Conservation (phyloP, 2,329 filamentous ascomycete genomes). For the Ceratocystis diversiconidia region DNA sequence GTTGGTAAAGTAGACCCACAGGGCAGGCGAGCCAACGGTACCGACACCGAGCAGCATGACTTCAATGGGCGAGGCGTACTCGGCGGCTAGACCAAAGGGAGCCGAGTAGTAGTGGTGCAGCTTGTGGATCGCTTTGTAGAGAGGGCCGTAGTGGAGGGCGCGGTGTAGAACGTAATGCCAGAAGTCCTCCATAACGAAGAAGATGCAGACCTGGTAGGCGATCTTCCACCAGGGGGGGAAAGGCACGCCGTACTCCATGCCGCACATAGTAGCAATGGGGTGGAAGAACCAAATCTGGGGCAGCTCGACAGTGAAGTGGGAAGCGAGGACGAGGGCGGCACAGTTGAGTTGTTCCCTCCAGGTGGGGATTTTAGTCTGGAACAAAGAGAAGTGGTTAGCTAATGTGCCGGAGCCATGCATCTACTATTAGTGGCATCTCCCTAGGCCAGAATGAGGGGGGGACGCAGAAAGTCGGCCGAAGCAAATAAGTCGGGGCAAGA, state of each 20-base stretch:
- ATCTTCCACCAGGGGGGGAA: slow-evolving; percentile 81
- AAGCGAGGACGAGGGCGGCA: slow-evolving; percentile 79
- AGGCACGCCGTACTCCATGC: slow-evolving; percentile 73
- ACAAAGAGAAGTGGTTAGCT: background rate
- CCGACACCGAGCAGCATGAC: slow-evolving; percentile 88
- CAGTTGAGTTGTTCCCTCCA: slow-evolving; percentile 87
- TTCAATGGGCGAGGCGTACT: slow-evolving; percentile 96
- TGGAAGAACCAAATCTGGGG: slow-evolving; percentile 99
- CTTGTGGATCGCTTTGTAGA: slow-evolving; percentile 97
- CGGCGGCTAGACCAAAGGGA: slow-evolving; percentile 87
- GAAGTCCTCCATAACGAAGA: slow-evolving; percentile 90
- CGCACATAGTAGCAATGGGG: slow-evolving; percentile 84
- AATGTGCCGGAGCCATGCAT: background rate
- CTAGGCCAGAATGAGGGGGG: too few species aligned
- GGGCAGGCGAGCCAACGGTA: slow-evolving; percentile 64
- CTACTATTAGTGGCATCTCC: too few species aligned
- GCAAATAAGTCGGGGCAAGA: background rate
- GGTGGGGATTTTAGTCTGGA: slow-evolving; percentile 69
- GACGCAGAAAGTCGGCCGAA: background rate
- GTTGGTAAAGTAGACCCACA: slow-evolving; percentile 69
- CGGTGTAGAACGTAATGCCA: slow-evolving; percentile 99
- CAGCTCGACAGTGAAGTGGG: slow-evolving; percentile 94
- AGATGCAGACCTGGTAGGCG: slow-evolving; percentile 77
- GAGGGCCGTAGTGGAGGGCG: slow-evolving; percentile 78
- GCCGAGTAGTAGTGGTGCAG: slow-evolving; percentile 98